phyloP scores from a whole-genome alignment of 768 basidiomycete genomes.

The Termitomyces sp. region DNA sequence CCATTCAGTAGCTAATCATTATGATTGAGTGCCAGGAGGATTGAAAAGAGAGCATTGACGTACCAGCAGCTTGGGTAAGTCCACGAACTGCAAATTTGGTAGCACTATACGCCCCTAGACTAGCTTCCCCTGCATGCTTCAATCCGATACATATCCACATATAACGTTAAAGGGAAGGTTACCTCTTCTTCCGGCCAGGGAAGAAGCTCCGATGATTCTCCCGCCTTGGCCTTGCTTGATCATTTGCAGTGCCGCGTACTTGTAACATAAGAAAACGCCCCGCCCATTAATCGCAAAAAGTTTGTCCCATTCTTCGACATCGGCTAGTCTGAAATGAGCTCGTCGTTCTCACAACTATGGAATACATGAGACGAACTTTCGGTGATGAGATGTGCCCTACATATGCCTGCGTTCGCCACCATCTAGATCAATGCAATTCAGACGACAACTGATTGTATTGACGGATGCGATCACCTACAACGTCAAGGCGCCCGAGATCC shows the following conservation, averaged over 20 bases:
- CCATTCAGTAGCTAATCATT: neutral
- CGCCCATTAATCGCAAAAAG: conserved; percentile 23
- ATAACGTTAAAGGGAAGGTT: neutral
- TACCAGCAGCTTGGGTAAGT: neutral
- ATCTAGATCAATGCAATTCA: conserved; percentile 16
- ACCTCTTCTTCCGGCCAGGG: conserved; percentile 28
- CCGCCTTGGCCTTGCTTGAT: neutral
- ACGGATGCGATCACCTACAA: conserved; percentile 2
- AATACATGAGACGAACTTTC: conserved; percentile 14
- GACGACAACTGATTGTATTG: no score
- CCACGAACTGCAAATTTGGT: conserved; percentile 30
- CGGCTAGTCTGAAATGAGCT: neutral
- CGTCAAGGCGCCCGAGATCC: neutral
- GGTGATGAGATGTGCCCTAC: conserved; percentile 10
- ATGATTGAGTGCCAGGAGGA: neutral
- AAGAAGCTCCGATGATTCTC: conserved; percentile 22
- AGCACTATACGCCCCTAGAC: conserved; percentile 22
- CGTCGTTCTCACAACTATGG: neutral
- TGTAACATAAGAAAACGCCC: conserved; percentile 11
- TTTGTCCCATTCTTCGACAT: conserved; percentile 21
- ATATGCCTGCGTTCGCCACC: conserved; percentile 30
- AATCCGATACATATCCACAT: neutral
- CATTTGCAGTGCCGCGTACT: neutral
- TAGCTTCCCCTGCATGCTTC: conserved; percentile 3
- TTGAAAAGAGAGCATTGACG: neutral